Percentiles rank a stretch among this genome's conserved stretches.
phyloP scores from a whole-genome alignment of 768 basidiomycete species.

The Pisolithus marmoratus region DNA sequence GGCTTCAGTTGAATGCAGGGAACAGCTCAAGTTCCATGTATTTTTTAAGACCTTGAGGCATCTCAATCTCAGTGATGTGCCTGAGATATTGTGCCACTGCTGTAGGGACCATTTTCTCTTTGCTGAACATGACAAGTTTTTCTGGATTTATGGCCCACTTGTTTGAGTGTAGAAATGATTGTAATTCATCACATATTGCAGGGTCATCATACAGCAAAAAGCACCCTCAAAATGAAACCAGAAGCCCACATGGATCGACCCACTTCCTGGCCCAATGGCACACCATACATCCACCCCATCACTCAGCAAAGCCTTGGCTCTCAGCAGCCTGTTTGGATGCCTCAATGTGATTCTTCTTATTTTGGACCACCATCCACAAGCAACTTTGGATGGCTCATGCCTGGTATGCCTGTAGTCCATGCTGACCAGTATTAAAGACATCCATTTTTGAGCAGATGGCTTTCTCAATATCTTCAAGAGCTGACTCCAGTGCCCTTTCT shows the following conservation, averaged over 20 bases:
- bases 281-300: slow-evolving; percentile 25
- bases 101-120: slow-evolving; percentile 20
- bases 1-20: slow-evolving; percentile 1
- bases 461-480: slow-evolving; percentile 10
- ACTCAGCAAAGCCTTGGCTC: slow-evolving; percentile 25
- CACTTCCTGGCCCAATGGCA: slow-evolving; percentile 19
- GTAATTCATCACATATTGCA: neutral
- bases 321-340: slow-evolving; percentile 27
- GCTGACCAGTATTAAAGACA: slow-evolving; percentile 19
- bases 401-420: slow-evolving; percentile 24
- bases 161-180: slow-evolving; percentile 13
- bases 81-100: slow-evolving; percentile 25
- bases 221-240: neutral
- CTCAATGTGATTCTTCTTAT: slow-evolving; percentile 9
- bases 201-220: slow-evolving; percentile 5
- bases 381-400: slow-evolving; percentile 23
- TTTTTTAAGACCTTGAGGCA: slow-evolving; percentile 28
- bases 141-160: slow-evolving; percentile 33
- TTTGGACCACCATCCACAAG: slow-evolving; percentile 27
- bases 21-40: slow-evolving; percentile 24
- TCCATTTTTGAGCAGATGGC: slow-evolving; percentile 17
- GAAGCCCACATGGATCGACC: neutral
- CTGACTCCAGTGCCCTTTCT: neutral
- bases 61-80: slow-evolving; percentile 25
- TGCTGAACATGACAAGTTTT: slow-evolving; percentile 24